Conservation (phyloP, 1,139 yeast species). For the Torulaspora globosa region DNA sequence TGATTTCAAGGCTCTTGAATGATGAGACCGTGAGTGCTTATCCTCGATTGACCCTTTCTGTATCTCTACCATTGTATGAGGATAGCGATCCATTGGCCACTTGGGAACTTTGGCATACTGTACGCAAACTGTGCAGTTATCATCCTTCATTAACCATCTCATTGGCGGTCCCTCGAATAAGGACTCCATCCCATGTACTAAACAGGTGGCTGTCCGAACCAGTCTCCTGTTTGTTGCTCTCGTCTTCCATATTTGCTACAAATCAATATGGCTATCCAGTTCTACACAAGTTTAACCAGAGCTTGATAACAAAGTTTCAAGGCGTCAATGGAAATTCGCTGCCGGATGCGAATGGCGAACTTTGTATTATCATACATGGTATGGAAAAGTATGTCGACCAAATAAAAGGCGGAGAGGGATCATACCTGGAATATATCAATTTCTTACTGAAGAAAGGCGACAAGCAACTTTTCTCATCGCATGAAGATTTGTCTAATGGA, state of each 20-base stretch:
- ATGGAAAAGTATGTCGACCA: constrained; percentile 40
- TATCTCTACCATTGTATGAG: constrained; percentile 39
- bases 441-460: constrained; percentile 44
- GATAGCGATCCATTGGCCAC: constrained; percentile 52
- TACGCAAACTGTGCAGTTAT: constrained; percentile 51
- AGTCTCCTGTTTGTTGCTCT: constrained; percentile 50
- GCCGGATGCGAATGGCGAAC: constrained; percentile 23
- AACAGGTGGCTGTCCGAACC: constrained; percentile 66
- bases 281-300: constrained; percentile 52
- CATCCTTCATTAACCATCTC: constrained; percentile 51
- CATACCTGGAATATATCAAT: constrained; percentile 51
- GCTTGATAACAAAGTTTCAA: constrained; percentile 34
- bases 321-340: constrained; percentile 33
- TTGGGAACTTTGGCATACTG: constrained; percentile 69
- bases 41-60: constrained; percentile 28
- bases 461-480: constrained; percentile 17
- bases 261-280: constrained; percentile 62
- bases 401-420: constrained; percentile 43
- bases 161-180: constrained; percentile 49
- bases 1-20: constrained; percentile 37
- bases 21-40: constrained; percentile 21
- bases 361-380: constrained; percentile 43
- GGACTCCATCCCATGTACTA: constrained; percentile 47
- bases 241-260: constrained; percentile 51
- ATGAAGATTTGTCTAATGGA: background rate